These are phyloP conservation scores for Rutstroemia sydowiana DNA, from an alignment of 2,329 filamentous ascomycete genomes.

Conservation along the genomic window DNA sequence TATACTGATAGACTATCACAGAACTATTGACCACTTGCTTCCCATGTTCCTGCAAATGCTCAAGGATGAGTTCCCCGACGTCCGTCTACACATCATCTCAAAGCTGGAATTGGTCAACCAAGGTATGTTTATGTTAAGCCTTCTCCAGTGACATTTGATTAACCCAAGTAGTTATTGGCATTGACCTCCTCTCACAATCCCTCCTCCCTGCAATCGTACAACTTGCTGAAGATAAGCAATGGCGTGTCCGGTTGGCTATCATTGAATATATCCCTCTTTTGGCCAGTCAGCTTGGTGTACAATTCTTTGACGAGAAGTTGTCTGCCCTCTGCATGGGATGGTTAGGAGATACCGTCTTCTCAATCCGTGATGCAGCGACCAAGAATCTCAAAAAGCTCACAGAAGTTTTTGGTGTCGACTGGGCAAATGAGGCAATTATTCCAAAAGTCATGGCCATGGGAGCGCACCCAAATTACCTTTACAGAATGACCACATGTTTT, in stretches of 20 bases:
- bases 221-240: constrained; percentile 97
- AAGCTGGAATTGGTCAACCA: constrained; percentile 98
- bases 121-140: constrained; percentile 43
- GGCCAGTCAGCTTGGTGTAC: constrained; percentile 88
- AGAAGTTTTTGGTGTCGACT: constrained; percentile 96
- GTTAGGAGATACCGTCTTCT: constrained; percentile 97
- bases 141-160: constrained; percentile 4
- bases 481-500: constrained; percentile 99
- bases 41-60: constrained; percentile 99
- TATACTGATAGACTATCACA: constrained; percentile 33
- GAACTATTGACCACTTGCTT: constrained; percentile 90
- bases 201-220: constrained; percentile 96
- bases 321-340: constrained; percentile 95
- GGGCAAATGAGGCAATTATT: constrained; percentile 94
- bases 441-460: constrained; percentile 99
- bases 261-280: constrained; percentile 98
- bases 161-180: constrained; percentile 71
- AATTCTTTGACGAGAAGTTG: constrained; percentile 98
- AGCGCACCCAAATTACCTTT: constrained; percentile 95
- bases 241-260: constrained; percentile 94
- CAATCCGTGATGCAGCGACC: constrained; percentile 93
- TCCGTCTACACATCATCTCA: constrained; percentile 98
- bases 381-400: constrained; percentile 98
- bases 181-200: constrained; percentile 92
- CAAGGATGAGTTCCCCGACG: constrained; percentile 98